phyloP scores from a whole-genome alignment of 352 stramenopile genomes.

The Pythium pyrilobum region DNA sequence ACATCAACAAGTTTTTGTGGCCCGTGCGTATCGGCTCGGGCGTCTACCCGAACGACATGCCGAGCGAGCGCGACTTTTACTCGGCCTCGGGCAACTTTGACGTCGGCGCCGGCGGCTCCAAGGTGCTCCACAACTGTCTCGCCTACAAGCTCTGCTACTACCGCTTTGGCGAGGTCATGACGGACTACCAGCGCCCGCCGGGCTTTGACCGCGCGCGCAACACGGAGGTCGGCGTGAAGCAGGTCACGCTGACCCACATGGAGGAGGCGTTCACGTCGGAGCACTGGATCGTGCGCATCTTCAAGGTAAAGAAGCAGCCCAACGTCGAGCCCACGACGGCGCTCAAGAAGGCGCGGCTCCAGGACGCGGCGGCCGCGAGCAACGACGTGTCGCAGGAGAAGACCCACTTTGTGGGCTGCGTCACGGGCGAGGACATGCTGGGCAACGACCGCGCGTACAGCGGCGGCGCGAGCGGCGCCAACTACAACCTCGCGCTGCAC shows the following conservation, averaged over 20 bases:
- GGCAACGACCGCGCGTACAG: slow-evolving; percentile 85
- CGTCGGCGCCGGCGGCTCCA: slow-evolving; percentile 72
- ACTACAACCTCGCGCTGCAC: slow-evolving; percentile 87
- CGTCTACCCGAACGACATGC: slow-evolving; percentile 86
- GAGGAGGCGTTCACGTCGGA: slow-evolving; percentile 94
- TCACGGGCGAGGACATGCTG: slow-evolving; percentile 78
- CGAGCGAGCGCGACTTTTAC: slow-evolving; percentile 83
- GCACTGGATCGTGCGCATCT: slow-evolving; percentile 95
- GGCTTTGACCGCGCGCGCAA: slow-evolving; percentile 88
- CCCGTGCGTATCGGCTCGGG: slow-evolving; percentile 90
- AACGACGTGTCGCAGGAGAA: slow-evolving; percentile 69
- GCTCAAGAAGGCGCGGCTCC: slow-evolving; percentile 56
- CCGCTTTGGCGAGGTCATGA: slow-evolving; percentile 87
- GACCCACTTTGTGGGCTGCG: slow-evolving; percentile 80
- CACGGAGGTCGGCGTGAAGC: slow-evolving; percentile 86
- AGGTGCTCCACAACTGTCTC: slow-evolving; percentile 88
- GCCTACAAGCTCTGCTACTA: slow-evolving; percentile 95
- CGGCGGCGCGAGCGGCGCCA: slow-evolving; percentile 81
- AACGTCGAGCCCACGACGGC: slow-evolving; percentile 74
- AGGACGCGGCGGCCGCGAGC: slow-evolving; percentile 34
- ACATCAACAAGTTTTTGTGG: slow-evolving; percentile 94
- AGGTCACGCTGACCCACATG: slow-evolving; percentile 88
- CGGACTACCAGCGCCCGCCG: slow-evolving; percentile 70
- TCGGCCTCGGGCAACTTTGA: slow-evolving; percentile 80
- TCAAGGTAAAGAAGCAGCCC: slow-evolving; percentile 89